Evolutionary conservation across 2,329 filamentous ascomycete genomes (phyloP), one percentile per base, ranked within the genome.

Genomic region (Teratosphaeriaceae sp.): DNA sequence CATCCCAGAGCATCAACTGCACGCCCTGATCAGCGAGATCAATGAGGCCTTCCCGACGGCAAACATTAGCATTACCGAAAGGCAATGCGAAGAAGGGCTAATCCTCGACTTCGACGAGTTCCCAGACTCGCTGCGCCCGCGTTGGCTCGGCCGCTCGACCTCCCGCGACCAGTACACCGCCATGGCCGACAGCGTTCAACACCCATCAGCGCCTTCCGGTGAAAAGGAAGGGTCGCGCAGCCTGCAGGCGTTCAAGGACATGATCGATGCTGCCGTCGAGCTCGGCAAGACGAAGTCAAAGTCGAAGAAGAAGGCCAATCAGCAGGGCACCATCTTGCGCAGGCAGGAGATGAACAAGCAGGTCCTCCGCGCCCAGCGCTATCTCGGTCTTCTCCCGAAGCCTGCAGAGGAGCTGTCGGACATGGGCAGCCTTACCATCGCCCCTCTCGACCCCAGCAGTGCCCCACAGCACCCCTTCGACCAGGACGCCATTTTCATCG

Each of bases 401-500:
- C 45, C 30, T 22, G 41, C 48, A 11, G 37, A 44, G 2, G 48
- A 48, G 2, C 41, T 42, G 6, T 55, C 44, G 11, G 46, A 49
- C 41, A 46, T 49, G 21, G 21, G 42, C 46, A 51, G 41, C 12
- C 38, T 53, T 30, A 38, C 44, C 7, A 50, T 58, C 38, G 60
- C 55, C 2, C 56, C 55, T 1, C 54, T 80, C 29, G 65, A 77
- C 57, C 54, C 74, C 33, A 60, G 63, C n/a, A 53, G 69, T 29
- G 64, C 68, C 0, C 64, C 65, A 2, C 70, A 71, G 1, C 73
- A 71, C 45, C 45, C 61, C 0, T 72, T 73, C 40, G 75, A 80
- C 21, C 56, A 63, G 9, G 68, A 73, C n/a, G 73, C 79, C 1
- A 72, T 94, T 6, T 84, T 96, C 53, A 71, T 95, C 45, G 80